These are phyloP conservation scores for Ganoderma boninense DNA, from an alignment of 1,284 basidiomycete genomes.

Conservation along the genomic window DNA sequence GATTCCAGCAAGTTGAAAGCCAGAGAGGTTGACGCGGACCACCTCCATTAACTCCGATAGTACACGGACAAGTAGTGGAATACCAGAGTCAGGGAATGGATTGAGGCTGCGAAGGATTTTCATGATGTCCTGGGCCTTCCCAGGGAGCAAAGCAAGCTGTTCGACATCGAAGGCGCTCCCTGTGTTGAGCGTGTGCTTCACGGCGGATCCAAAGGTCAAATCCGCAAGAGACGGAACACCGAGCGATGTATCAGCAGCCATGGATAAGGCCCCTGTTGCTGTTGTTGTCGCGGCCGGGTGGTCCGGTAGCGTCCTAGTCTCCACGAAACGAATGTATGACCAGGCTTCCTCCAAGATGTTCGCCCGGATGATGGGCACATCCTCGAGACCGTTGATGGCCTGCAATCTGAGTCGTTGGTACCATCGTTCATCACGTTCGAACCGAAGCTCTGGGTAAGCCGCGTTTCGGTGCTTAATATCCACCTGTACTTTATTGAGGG, in stretches of 20 bases:
- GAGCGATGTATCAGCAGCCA: too few relatives aligned
- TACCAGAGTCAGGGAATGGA: constrained; percentile 38
- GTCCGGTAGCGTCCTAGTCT: background rate
- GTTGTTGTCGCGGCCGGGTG: background rate
- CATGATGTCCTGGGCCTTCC: constrained; percentile 33
- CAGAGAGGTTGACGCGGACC: constrained; percentile 36
- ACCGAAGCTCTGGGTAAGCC: background rate
- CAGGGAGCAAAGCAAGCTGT: constrained; percentile 39
- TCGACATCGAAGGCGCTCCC: constrained; percentile 38
- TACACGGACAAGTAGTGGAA: constrained; percentile 34
- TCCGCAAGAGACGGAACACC: constrained; percentile 33
- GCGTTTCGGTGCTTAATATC: background rate
- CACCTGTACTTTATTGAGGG: background rate
- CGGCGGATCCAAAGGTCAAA: constrained; percentile 36
- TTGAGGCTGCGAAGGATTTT: constrained; percentile 27
- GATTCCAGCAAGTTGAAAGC: constrained; percentile 31
- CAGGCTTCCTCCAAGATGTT: background rate
- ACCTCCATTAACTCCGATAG: constrained; percentile 20
- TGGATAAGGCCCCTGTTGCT: background rate
- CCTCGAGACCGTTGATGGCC: background rate
- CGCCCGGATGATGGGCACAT: background rate
- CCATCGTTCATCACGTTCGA: background rate
- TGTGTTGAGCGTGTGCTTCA: constrained; percentile 37
- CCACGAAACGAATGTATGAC: background rate
- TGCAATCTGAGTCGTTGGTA: background rate